Evolutionary conservation across 1,284 basidiomycete species (phyloP), one percentile per base, ranked within the genome.

Genomic region (Kwoniella shivajii): DNA sequence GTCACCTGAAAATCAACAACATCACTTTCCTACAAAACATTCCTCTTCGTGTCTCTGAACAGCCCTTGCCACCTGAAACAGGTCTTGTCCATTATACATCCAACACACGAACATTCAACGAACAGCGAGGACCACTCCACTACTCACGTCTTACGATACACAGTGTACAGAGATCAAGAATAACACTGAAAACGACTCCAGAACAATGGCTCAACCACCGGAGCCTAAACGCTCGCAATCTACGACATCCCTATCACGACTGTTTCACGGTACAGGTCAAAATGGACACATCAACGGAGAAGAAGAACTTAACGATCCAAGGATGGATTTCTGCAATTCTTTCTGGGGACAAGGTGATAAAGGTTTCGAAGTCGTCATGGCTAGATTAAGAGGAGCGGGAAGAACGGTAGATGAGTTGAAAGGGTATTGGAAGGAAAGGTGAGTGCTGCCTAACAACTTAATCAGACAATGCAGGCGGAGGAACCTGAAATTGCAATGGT

Each of bases 271-370:
- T 14, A 34, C 44, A 24, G 47, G 46, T 20, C 30, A 20, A 36
- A 50, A 61, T 11, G 56, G 57, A 30, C 58, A 30, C 13, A 13
- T 20, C 20, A 53, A 56, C 22, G 56, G 39, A 14, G 58, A 64
- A 10, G 66, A 73, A 44, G 71, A 74, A 54, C 51, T 69, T 31
- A 48, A 57, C 37, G 69, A 73, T 59, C 69, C 74, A 9, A 50
- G 64, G 13, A 80, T 87, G 66, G 89, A 95, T 80, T 98, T 94
- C 79, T 98, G 94, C 78, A 99, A 99, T 77, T 86, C 92, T 1
- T 99, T 98, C 80, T 98, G 95, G 95, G 90, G 90, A 6, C 70
- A 83, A 27, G 84, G 83, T 39, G 92, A 96, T 79, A 86, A 84
- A 27, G 94, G 94, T 22, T 93, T 90, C 62, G 92, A 96, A 67